These are phyloP conservation scores for Daldinia childiae DNA, from an alignment of 495 filamentous ascomycete genomes.

Conservation along the genomic window DNA sequence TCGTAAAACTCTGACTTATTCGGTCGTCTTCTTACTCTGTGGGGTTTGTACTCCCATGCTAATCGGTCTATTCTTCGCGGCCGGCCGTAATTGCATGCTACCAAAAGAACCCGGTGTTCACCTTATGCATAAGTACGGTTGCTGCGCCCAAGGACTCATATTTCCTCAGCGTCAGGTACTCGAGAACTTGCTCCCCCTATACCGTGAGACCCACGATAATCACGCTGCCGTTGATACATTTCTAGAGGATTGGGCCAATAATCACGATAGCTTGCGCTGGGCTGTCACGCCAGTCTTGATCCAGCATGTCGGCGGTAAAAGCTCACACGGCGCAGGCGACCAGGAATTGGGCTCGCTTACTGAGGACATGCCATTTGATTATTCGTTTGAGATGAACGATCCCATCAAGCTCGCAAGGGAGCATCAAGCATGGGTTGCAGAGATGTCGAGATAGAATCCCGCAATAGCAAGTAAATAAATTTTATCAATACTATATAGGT, in stretches of 20 bases:
- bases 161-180: conserved; percentile 50
- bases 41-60: conserved; percentile 41
- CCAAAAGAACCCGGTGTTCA: conserved; percentile 31
- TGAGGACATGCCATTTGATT: conserved; percentile 42
- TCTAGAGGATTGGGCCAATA: conserved; percentile 58
- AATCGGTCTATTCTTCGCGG: conserved; percentile 50
- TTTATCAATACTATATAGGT: no score
- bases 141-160: conserved; percentile 53
- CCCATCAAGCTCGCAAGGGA: conserved; percentile 32
- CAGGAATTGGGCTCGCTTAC: conserved; percentile 35
- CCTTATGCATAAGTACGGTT: conserved; percentile 62
- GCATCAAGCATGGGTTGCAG: conserved; percentile 24
- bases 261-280: conserved; percentile 53
- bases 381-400: conserved; percentile 37
- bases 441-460: neutral
- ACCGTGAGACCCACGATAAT: conserved; percentile 44
- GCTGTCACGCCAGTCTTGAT: conserved; percentile 61
- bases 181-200: conserved; percentile 56
- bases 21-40: conserved; percentile 33
- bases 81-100: conserved; percentile 48
- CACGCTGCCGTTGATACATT: conserved; percentile 56
- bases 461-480: neutral
- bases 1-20: conserved; percentile 18
- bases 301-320: conserved; percentile 49
- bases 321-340: conserved; percentile 34